These are phyloP conservation scores for Neoconidiobolus thromboides DNA, from an alignment of 371 early-diverging fungal genomes.

Conservation along the genomic window DNA sequence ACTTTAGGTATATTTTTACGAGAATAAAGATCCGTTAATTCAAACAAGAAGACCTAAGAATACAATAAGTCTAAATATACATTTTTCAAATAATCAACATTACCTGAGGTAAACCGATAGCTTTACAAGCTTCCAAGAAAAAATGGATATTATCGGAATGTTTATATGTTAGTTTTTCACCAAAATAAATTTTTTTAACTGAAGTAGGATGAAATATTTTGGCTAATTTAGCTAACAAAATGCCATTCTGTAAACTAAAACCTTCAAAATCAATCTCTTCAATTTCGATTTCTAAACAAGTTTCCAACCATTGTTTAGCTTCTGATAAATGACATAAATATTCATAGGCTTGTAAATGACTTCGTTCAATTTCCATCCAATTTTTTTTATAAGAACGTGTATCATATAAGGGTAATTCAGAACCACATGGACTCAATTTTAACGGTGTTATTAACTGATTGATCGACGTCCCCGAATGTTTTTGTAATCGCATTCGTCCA, in stretches of 20 bases:
- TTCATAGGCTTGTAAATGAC: conserved; percentile 88
- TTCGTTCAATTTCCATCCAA: conserved; percentile 93
- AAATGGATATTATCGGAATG: conserved; percentile 98
- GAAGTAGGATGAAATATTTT: conserved; percentile 65
- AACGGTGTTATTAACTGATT: not conserved
- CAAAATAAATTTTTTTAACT: conserved; percentile 78
- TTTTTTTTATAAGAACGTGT: conserved; percentile 10
- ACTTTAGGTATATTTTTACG: conserved; percentile 99
- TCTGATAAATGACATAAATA: conserved; percentile 98
- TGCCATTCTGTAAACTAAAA: conserved; percentile 85
- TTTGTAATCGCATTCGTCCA: not conserved
- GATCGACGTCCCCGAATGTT: not conserved
- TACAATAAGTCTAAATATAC: conserved; percentile 4
- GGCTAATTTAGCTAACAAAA: conserved; percentile 84
- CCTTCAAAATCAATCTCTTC: conserved; percentile 61
- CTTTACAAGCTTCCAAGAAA: conserved; percentile 64
- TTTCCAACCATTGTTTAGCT: conserved; percentile 98
- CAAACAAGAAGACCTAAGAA: conserved; percentile 84
- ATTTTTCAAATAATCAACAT: not conserved
- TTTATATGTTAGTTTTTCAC: conserved; percentile 69
- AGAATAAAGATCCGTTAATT: conserved; percentile 96
- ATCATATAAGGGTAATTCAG: conserved; percentile 7
- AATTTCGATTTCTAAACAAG: conserved; percentile 65
- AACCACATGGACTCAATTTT: not conserved
- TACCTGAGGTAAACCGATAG: conserved; percentile 70